These are phyloP conservation scores for Leucocoprinus sp. DNA, from an alignment of 768 basidiomycete genomes.

Conservation along the genomic window DNA sequence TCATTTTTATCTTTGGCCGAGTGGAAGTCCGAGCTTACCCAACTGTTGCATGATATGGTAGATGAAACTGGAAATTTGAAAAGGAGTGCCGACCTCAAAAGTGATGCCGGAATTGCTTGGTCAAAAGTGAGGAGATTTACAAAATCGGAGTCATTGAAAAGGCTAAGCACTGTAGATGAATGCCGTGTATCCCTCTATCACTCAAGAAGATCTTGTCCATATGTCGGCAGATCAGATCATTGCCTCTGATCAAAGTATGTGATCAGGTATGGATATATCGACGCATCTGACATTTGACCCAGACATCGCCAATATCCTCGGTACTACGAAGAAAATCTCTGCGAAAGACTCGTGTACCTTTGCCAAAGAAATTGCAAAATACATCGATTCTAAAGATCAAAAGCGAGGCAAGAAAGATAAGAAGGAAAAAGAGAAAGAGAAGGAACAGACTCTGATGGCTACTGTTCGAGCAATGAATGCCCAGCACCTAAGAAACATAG, in stretches of 20 bases:
- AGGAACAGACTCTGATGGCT: constrained; percentile 29
- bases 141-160: too few relatives aligned
- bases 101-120: constrained; percentile 57
- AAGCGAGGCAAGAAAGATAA: constrained; percentile 40
- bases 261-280: not conserved
- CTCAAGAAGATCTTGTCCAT: constrained; percentile 36
- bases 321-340: constrained; percentile 43
- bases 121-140: too few relatives aligned
- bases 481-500: constrained; percentile 14
- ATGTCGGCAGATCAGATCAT: constrained; percentile 48
- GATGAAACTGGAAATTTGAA: constrained; percentile 51
- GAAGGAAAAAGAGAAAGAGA: constrained; percentile 27
- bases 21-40: constrained; percentile 47
- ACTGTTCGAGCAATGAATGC: constrained; percentile 20
- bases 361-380: constrained; percentile 47
- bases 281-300: constrained; percentile 1
- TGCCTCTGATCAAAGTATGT: constrained; percentile 35
- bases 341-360: constrained; percentile 45
- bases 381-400: constrained; percentile 59
- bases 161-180: constrained; percentile 34
- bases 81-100: constrained; percentile 44
- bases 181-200: constrained; percentile 49
- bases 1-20: constrained; percentile 48
- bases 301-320: constrained; percentile 42
- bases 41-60: constrained; percentile 49